A percentile compares a stretch with the other conserved stretches of the same genome.
Evolutionary conservation across 2,329 filamentous ascomycete genomes (phyloP).

Genomic region (Aspergillus sp.): DNA sequence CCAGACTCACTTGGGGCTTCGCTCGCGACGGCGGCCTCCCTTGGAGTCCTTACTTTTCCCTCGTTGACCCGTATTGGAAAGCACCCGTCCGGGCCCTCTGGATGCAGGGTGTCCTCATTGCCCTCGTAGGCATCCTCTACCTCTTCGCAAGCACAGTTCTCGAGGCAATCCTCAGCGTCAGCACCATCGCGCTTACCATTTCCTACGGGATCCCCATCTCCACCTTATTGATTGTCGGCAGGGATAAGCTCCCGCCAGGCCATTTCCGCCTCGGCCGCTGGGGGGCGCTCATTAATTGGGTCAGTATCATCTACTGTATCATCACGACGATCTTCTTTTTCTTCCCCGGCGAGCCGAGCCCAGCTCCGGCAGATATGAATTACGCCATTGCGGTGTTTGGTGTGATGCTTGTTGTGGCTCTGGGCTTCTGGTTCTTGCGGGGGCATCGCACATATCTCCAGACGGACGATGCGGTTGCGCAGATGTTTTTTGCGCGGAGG

Average conservation of each 20-base stretch:
- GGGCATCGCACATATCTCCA: constrained; percentile 42
- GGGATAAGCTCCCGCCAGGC: constrained; percentile 51
- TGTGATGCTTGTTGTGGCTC: constrained; percentile 52
- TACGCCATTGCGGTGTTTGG: constrained; percentile 59
- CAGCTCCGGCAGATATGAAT: constrained; percentile 53
- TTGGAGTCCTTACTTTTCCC: constrained; percentile 47
- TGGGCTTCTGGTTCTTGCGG: constrained; percentile 53
- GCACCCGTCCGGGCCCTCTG: constrained; percentile 55
- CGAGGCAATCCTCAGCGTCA: constrained; percentile 55
- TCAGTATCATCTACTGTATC: constrained; percentile 53
- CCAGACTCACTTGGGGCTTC: constrained; percentile 56
- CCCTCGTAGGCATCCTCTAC: constrained; percentile 55
- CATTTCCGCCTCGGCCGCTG: constrained; percentile 47
- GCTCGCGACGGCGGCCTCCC: constrained; percentile 53
- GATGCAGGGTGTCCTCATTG: constrained; percentile 50
- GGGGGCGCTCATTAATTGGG: constrained; percentile 45
- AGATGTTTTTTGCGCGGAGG: constrained; percentile 23
- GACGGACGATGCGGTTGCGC: constrained; percentile 28
- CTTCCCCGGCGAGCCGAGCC: constrained; percentile 50
- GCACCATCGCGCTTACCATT: constrained; percentile 57
- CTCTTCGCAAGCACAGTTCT: constrained; percentile 56
- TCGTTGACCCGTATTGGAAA: constrained; percentile 51
- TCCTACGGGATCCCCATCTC: constrained; percentile 54
- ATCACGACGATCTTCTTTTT: constrained; percentile 58
- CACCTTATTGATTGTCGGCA: constrained; percentile 50